Evolutionary conservation across 345 rosid genomes (phyloP), one percentile per base, ranked within the genome.

Genomic region (Melastoma malabathricum): DNA sequence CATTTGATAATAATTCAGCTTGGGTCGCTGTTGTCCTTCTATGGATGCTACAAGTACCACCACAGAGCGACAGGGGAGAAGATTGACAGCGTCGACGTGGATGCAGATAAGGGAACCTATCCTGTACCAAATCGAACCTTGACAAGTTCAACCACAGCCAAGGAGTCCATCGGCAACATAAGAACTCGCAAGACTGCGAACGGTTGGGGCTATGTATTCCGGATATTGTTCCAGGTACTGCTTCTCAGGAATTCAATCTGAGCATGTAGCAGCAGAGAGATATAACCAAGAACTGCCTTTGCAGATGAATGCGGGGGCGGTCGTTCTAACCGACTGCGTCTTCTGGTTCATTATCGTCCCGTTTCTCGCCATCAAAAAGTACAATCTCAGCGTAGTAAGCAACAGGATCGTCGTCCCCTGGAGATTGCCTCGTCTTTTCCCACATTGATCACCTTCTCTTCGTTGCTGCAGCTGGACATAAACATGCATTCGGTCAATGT

Each of bases 271-370:
- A 0, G 20, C 12, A 0, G 44, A 51, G 41, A 29, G 9, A 10
- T 3, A 51, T 51, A n/a, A 43, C 27, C 16, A 13, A 17, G 12
- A 27, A 19, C 29, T 29, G 15, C 54, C 10, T 34, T 46, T 61
- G 55, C 82, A 93, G 99, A 81, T 88, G 75, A 88, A 75, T 76
- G 99, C 97, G 16, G 97, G 99, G n/a, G 94, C 97, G 27, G 99
- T 93, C 55, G 50, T 93, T 79, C 83, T 93, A 44, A 93, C 99
- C 5, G 99, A 93, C 61, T 79, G 75, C 59, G 86, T 88, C 58
- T 93, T 93, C 57, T 93, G 99, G 97, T 73, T 93, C 76, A 70
- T 88, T 61, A 67, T 93, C 46, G 90, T 83, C 45, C 99, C 99
- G 13, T 84, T 87, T 66, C 95, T 87, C 49, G 82, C 79, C 57